Percentiles rank a stretch among this genome's conserved stretches.
These are phyloP conservation scores for Mycena rebaudengoi DNA, from an alignment of 768 basidiomycete genomes.

Conservation along the genomic window DNA sequence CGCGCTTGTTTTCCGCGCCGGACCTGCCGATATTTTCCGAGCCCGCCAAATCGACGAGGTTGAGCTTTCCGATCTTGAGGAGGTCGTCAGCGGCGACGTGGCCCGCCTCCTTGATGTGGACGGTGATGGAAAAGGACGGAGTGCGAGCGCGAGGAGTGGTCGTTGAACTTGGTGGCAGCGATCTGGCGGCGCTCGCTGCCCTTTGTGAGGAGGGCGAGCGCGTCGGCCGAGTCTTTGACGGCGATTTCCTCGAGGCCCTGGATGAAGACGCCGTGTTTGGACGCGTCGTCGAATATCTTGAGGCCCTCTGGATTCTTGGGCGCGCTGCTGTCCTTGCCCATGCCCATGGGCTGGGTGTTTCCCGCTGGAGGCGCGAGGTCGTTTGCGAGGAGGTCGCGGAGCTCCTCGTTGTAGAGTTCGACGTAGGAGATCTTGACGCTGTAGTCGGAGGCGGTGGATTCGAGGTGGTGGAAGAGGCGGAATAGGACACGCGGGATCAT, in stretches of 20 bases:
- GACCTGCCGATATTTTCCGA: conserved; percentile 97
- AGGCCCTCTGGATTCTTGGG: conserved; percentile 66
- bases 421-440: conserved; percentile 94
- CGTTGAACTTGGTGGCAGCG: conserved; percentile 97
- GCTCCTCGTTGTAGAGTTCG: conserved; percentile 98
- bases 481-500: conserved; percentile 96
- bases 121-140: conserved; percentile 97
- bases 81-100: conserved; percentile 86
- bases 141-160: conserved; percentile 96
- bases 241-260: conserved; percentile 93
- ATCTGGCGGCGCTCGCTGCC: conserved; percentile 93
- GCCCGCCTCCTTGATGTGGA: conserved; percentile 88
- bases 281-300: conserved; percentile 93
- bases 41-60: conserved; percentile 96
- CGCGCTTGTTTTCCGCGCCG: conserved; percentile 94
- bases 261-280: conserved; percentile 89
- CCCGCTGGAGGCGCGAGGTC: conserved; percentile 79
- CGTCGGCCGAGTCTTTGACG: conserved; percentile 85
- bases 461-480: conserved; percentile 89
- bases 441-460: conserved; percentile 79
- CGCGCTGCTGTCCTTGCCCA: conserved; percentile 46
- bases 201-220: conserved; percentile 83
- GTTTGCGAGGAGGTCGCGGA: conserved; percentile 88
- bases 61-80: conserved; percentile 92
- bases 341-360: conserved; percentile 81